Evolutionary conservation across 2,329 filamentous ascomycete species (phyloP), one percentile per base, ranked within the genome.

Genomic region (Sphaerulina musiva): DNA sequence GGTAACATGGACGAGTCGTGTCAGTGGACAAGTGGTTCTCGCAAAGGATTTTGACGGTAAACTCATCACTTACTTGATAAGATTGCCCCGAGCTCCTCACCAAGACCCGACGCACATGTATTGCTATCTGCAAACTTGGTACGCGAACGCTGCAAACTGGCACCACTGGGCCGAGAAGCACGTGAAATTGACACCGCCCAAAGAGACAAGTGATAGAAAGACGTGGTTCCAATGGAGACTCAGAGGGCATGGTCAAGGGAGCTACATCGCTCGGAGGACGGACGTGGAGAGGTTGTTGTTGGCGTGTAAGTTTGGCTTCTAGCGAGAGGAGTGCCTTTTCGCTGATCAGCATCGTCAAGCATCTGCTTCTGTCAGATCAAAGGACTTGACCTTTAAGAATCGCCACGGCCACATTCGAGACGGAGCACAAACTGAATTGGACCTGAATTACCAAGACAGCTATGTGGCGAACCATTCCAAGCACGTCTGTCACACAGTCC

Each of bases 361-460:
- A 32, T n/a, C 5, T 17, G 20, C 12, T 9, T 42, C 14, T 42
- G 40, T 23, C 20, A 17, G 11, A 11, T 20, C 17, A 6, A 10
- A 23, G 26, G 42, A 44, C 5, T 20, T n/a, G 17, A 29, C 29
- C 23, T 14, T 49, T 38, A 49, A 17, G 12, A 31, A 40, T 11
- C 47, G 47, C 3, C 47, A 49, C 26, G 47, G 39, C n/a, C 39
- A 49, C 14, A 42, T 49, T 43, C 47, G 47, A 41, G 47, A 49
- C 31, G 47, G 47, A 34, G 29, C 39, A 23, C 47, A 49, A 38
- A 43, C 47, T 11, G 47, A 49, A 17, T n/a, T 49, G 12, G 11
- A 11, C 10, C 47, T 49, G n/a, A 26, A 49, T 42, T 12, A 41
- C 11, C 47, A 49, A 39, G 32, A 29, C 7, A 42, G 20, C 11